phyloP scores from a whole-genome alignment of 1,139 yeast species.

The Meyerozyma carpophila region DNA sequence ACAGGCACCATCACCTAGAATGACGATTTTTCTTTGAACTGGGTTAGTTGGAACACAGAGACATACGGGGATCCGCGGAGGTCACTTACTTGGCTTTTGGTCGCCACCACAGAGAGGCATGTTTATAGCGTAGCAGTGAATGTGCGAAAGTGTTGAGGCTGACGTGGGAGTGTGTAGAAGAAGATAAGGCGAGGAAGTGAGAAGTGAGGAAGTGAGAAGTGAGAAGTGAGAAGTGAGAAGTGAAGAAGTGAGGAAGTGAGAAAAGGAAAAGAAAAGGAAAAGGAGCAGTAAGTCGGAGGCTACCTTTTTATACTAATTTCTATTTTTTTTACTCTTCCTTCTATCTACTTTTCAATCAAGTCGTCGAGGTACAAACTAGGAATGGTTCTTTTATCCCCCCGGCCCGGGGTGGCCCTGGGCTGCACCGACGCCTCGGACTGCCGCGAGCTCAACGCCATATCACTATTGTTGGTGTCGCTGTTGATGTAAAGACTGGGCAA shows the following conservation, averaged over 20 bases:
- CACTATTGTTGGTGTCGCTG: conserved; percentile 31
- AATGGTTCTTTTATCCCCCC: conserved; percentile 29
- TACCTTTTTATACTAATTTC: not conserved
- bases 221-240: too few species aligned
- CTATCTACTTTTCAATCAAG: conserved; percentile 34
- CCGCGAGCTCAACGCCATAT: conserved; percentile 17
- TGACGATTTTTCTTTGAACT: conserved; percentile 88
- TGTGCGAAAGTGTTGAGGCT: not conserved
- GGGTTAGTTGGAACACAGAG: conserved; percentile 7
- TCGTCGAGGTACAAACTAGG: conserved; percentile 58
- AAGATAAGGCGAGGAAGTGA: not conserved
- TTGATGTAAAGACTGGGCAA: conserved; percentile 33
- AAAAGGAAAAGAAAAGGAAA: not conserved
- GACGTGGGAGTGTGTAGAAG: not conserved
- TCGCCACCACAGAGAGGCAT: conserved; percentile 21
- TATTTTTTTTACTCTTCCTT: too few species aligned
- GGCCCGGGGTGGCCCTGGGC: conserved; percentile 1
- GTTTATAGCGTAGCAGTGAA: conserved; percentile 1
- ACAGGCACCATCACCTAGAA: conserved; percentile 97
- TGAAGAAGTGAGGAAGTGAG: not conserved
- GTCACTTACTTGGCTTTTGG: conserved; percentile 17
- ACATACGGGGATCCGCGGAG: not conserved
- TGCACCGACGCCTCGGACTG: conserved; percentile 3
- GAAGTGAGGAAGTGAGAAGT: not conserved
- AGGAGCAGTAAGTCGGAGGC: too few species aligned